Base-by-base conservation (phyloP, 1,139 yeast genomes). In the Fermentozyma sake region DNA sequence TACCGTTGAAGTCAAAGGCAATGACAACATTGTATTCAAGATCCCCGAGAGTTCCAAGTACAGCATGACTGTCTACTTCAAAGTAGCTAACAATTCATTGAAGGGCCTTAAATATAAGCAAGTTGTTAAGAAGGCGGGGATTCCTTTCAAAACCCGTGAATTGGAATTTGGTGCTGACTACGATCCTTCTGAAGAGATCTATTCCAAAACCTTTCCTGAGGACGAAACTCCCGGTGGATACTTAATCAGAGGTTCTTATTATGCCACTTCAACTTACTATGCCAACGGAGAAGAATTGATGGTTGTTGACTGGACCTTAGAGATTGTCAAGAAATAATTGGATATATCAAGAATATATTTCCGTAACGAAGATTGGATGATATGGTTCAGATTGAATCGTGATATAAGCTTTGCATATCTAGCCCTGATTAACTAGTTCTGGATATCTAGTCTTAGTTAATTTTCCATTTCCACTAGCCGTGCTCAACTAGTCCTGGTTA, bases 191-290 rank as follows among this genome's bases (percentile, higher is more conserved):
- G 56, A 49, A 10, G 61, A 56, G 30, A 34, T 44, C 6, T 54
- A 56, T 39, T 11, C 42, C 12, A 49, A 50, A 35, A 45, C 44
- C 8, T 63, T 61, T 40, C 59, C 58, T 11, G 55, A 52, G 32
- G 70, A 64, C 32, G 46, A 48, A 11, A 55, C 70, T 24, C 72
- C 72, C 9, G 57, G 61, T 31, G 70, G 71, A 14, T 63, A 55
- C 43, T 47, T 64, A 24, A 42, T 57, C 29, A 61, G 71, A 50
- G 70, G 68, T 10, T 37, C 39, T 18, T 58, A 51, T 42, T 50
- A 52, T 8, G 60, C 63, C 32, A 44, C 45, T 7, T 57, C 66
- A 16, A 57, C 60, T 15, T 66, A 63, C 44, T 51, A 34, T 27
- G 53, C 58, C 14, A 57, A 50, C 18, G 68, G 48, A 12, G 55